These are phyloP conservation scores for Myotisia sp. DNA, from an alignment of 2,329 filamentous ascomycete species.

Conservation along the genomic window DNA sequence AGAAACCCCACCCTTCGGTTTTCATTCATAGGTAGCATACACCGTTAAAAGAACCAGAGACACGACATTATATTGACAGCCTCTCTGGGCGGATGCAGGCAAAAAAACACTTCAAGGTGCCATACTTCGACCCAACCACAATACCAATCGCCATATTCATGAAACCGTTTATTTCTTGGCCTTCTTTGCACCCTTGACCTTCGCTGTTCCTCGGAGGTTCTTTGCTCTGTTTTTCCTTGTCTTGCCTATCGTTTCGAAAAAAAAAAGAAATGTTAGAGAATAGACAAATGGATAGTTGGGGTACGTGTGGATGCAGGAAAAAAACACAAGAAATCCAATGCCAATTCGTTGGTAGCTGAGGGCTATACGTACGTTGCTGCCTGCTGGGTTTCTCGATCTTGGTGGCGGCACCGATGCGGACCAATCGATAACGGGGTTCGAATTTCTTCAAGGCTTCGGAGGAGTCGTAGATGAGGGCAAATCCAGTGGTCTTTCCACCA, in stretches of 20 bases:
- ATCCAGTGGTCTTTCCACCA: constrained; percentile 99
- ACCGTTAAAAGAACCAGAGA: constrained; percentile 11
- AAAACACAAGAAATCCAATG: too few relatives aligned
- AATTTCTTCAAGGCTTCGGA: constrained; percentile 99
- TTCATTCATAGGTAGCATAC: constrained; percentile 14
- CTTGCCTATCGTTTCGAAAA: constrained; percentile 58
- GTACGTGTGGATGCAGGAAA: too few relatives aligned
- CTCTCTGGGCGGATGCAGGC: constrained; percentile 8
- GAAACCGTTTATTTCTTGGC: constrained; percentile 41
- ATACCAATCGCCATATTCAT: constrained; percentile 5
- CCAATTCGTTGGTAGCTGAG: too few relatives aligned
- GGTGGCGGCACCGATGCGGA: constrained; percentile 78
- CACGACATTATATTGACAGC: constrained; percentile 10
- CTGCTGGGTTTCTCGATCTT: constrained; percentile 96
- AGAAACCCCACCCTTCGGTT: constrained; percentile 4
- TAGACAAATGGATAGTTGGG: neutral
- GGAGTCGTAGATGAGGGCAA: constrained; percentile 97
- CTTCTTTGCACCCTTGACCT: constrained; percentile 98
- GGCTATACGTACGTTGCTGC: constrained; percentile 80
- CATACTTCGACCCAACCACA: constrained; percentile 9
- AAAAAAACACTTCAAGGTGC: constrained; percentile 10
- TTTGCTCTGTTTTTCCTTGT: constrained; percentile 99
- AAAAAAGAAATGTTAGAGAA: constrained; percentile 1
- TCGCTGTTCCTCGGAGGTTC: constrained; percentile 94
- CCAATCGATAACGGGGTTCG: constrained; percentile 93